Evolutionary conservation across 352 stramenopile genomes (phyloP).

Genomic region (Phytophthora pluvialis): DNA sequence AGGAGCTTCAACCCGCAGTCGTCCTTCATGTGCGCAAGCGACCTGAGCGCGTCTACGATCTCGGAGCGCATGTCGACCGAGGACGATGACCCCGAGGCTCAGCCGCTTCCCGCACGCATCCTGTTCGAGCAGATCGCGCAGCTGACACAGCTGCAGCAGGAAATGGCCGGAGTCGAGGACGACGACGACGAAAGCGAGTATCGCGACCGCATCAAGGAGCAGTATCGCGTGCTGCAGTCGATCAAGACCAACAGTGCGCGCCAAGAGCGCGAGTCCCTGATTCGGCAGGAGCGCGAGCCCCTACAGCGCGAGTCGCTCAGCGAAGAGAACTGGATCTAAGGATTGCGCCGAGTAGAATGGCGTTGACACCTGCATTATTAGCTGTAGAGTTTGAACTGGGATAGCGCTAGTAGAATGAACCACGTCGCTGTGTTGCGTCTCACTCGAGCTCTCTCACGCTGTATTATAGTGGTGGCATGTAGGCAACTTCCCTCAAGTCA

Average conservation of each 20-base stretch:
- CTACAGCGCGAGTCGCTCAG: conserved; percentile 11
- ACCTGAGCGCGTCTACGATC: conserved; percentile 39
- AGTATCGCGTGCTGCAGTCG: conserved; percentile 56
- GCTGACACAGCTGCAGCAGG: conserved; percentile 58
- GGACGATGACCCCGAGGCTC: conserved; percentile 42
- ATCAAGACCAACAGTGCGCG: conserved; percentile 46
- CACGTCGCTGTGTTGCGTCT: conserved; percentile 2
- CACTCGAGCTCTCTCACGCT: background rate
- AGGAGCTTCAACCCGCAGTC: conserved; percentile 29
- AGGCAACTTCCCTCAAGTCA: background rate
- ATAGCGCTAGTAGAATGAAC: background rate
- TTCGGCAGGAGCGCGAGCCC: conserved; percentile 2
- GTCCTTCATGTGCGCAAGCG: conserved; percentile 29
- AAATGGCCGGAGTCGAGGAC: conserved; percentile 53
- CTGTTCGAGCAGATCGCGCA: conserved; percentile 62
- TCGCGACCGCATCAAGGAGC: conserved; percentile 60
- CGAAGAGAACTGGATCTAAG: conserved; percentile 39
- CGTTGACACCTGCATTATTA: conserved; percentile 18
- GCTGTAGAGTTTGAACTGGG: background rate
- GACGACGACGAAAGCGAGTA: conserved; percentile 58
- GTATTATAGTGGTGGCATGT: background rate
- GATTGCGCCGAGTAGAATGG: conserved; percentile 25
- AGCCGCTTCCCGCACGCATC: conserved; percentile 42
- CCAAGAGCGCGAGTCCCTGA: conserved; percentile 18
- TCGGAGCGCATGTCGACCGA: conserved; percentile 30